phyloP scores from a whole-genome alignment of 768 basidiomycete species.

The Daedaleopsis nitida region DNA sequence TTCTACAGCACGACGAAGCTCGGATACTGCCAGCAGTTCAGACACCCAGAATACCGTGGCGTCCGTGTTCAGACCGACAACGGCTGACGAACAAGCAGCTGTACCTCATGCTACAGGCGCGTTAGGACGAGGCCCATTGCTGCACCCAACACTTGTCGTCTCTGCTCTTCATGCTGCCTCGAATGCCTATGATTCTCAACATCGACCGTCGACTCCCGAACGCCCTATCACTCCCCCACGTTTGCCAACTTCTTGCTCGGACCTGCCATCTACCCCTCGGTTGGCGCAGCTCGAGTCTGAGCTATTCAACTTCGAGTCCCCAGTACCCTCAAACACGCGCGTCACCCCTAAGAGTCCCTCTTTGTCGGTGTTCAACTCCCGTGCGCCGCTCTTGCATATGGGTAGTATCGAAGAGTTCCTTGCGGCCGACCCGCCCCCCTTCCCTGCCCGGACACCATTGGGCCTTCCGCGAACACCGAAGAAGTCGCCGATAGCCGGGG shows the following conservation, averaged over 20 bases:
- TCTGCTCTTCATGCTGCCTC: conserved; percentile 1
- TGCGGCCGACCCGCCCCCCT: not conserved
- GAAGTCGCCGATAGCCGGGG: conserved; percentile 52
- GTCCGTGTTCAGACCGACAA: not conserved
- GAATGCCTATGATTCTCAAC: not conserved
- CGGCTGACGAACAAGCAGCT: not conserved
- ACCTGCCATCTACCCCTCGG: conserved; percentile 9
- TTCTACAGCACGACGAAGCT: not conserved
- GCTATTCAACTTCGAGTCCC: conserved; percentile 15
- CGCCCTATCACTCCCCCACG: not conserved
- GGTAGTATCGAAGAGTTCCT: conserved; percentile 7
- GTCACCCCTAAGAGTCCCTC: conserved; percentile 39
- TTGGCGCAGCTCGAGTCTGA: conserved; percentile 13
- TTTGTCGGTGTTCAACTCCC: conserved; percentile 3
- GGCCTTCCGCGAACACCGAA: conserved; percentile 10
- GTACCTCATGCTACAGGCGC: not conserved
- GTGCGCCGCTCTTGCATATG: conserved; percentile 8
- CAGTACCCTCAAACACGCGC: not conserved
- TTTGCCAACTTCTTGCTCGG: not conserved
- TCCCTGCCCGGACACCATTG: not conserved
- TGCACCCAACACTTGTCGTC: conserved; percentile 2
- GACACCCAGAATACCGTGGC: not conserved
- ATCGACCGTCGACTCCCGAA: conserved; percentile 2
- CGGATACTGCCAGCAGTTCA: not conserved
- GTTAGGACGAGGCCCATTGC: not conserved